Conservation (phyloP, 179 eudicot genomes). For the Amaranthus tricolor region DNA sequence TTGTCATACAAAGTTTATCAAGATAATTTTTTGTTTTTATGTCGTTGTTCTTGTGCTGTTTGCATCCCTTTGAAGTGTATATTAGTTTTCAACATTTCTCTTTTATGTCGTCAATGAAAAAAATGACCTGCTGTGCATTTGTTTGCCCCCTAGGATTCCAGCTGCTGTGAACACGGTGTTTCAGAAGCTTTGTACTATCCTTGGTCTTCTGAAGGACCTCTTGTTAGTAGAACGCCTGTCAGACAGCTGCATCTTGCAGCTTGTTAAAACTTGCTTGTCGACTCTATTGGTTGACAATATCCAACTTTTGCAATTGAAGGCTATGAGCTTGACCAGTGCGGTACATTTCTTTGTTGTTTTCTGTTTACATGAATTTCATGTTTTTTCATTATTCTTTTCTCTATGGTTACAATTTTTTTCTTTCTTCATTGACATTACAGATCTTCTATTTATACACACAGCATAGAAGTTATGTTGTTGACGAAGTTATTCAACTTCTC, state of each 20-base stretch:
- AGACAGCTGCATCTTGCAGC: conserved; percentile 95
- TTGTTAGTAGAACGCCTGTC: conserved; percentile 79
- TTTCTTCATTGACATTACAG: conserved; percentile 44
- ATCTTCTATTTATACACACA: conserved; percentile 70
- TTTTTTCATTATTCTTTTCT: conserved; percentile 20
- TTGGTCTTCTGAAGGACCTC: conserved; percentile 72
- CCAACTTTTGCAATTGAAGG: conserved; percentile 94
- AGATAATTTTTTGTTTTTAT: not conserved
- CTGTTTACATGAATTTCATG: conserved; percentile 14
- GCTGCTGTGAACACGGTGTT: conserved; percentile 63
- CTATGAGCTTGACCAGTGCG: conserved; percentile 84
- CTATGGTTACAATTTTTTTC: not conserved
- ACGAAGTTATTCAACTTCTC: conserved; percentile 80
- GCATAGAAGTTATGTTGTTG: conserved; percentile 81
- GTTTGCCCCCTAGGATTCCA: conserved; percentile 52
- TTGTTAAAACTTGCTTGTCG: conserved; percentile 77
- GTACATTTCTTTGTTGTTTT: conserved; percentile 36
- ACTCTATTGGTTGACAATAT: conserved; percentile 89
- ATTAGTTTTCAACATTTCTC: not conserved
- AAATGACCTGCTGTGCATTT: conserved; percentile 18
- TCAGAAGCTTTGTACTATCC: conserved; percentile 88
- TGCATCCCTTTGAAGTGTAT: conserved; percentile 8
- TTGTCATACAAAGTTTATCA: no score
- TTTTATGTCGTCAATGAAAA: not conserved
- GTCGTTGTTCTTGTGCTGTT: not conserved